Conservation (phyloP, 768 basidiomycete species). For the Rhizopogon salebrosus region DNA sequence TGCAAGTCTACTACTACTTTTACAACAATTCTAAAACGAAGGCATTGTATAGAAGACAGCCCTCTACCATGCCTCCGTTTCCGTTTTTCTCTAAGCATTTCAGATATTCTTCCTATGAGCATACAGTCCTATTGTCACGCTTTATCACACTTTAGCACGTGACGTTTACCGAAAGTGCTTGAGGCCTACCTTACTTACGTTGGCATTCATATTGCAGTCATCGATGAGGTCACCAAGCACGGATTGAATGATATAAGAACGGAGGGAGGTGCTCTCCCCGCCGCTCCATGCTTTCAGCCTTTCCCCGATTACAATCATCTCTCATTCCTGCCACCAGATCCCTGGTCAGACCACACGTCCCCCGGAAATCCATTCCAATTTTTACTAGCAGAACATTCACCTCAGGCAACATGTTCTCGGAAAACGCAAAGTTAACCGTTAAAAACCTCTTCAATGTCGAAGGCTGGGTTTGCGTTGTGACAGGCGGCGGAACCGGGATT, state of each 20-base stretch:
- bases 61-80: background rate
- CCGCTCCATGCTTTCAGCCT: background rate
- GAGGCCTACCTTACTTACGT: background rate
- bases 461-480: slow-evolving; percentile 42
- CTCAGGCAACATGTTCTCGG: background rate
- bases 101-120: background rate
- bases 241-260: background rate
- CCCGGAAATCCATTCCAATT: background rate
- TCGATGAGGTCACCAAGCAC: background rate
- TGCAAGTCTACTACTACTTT: background rate
- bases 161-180: background rate
- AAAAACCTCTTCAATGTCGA: slow-evolving; percentile 5
- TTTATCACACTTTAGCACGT: background rate
- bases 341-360: background rate
- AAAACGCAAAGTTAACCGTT: background rate
- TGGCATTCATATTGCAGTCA: background rate
- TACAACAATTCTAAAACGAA: background rate
- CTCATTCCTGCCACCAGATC: background rate
- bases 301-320: background rate
- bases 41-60: background rate
- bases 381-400: background rate
- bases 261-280: background rate
- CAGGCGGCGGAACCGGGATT: slow-evolving; percentile 67
- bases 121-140: background rate
- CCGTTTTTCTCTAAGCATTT: background rate